phyloP scores from a whole-genome alignment of 2,329 filamentous ascomycete species.

The Cytospora mali region DNA sequence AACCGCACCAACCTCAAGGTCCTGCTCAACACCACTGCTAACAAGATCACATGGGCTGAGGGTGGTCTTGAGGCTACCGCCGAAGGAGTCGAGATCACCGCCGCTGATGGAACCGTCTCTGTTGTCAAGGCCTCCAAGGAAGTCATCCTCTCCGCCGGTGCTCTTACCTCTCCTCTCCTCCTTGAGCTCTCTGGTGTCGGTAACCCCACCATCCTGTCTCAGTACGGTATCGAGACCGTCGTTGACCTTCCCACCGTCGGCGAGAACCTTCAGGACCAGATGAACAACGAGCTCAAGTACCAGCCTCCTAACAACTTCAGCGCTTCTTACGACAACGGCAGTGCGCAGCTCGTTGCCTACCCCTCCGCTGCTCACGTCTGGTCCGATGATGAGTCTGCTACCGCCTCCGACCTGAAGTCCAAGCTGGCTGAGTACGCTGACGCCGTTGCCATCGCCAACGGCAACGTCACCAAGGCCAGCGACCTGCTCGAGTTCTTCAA shows the following conservation, averaged over 20 bases:
- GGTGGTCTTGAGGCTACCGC: constrained; percentile 27
- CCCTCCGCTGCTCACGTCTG: constrained; percentile 1
- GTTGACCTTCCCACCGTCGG: constrained; percentile 49
- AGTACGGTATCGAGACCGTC: constrained; percentile 46
- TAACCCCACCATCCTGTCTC: constrained; percentile 44
- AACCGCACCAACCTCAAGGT: constrained; percentile 46
- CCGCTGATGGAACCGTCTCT: constrained; percentile 31
- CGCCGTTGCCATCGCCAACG: constrained; percentile 36
- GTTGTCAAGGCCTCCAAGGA: constrained; percentile 40
- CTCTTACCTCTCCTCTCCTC: constrained; percentile 58
- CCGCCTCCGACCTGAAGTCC: neutral
- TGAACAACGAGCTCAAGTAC: constrained; percentile 65
- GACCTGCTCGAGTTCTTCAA: constrained; percentile 25
- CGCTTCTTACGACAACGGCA: constrained; percentile 33
- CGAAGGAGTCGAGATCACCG: constrained; percentile 37
- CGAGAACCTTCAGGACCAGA: constrained; percentile 56
- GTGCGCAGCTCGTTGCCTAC: constrained; percentile 37
- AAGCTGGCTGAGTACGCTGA: neutral
- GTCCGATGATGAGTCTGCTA: neutral
- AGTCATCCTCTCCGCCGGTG: constrained; percentile 62
- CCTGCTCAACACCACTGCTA: constrained; percentile 45
- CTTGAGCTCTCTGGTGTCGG: constrained; percentile 66
- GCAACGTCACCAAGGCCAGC: constrained; percentile 22
- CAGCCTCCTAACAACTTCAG: constrained; percentile 42
- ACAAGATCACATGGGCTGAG: constrained; percentile 42